These are phyloP conservation scores for Cephaloascus albidus DNA, from an alignment of 805 yeast species.

Conservation along the genomic window DNA sequence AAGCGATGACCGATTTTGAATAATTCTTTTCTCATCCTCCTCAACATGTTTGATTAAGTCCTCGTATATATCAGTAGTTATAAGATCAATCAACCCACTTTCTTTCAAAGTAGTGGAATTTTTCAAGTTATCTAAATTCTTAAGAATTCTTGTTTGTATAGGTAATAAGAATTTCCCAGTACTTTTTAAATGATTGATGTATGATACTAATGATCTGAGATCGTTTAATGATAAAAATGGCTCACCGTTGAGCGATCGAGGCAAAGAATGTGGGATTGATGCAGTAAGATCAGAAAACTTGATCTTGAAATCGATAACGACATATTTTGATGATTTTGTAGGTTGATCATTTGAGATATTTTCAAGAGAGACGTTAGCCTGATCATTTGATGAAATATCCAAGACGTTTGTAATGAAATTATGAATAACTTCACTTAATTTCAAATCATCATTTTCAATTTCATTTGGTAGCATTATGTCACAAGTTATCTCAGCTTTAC, in stretches of 20 bases:
- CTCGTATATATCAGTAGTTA: slow-evolving; percentile 45
- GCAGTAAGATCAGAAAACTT: slow-evolving; percentile 58
- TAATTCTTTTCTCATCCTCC: slow-evolving; percentile 40
- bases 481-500: slow-evolving; percentile 60
- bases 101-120: neutral
- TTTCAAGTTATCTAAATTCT: slow-evolving; percentile 33
- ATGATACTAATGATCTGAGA: slow-evolving; percentile 51
- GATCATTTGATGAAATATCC: slow-evolving; percentile 7
- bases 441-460: slow-evolving; percentile 10
- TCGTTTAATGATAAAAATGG: slow-evolving; percentile 53
- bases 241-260: slow-evolving; percentile 38
- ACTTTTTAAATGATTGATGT: slow-evolving; percentile 39
- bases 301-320: slow-evolving; percentile 58
- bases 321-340: slow-evolving; percentile 35
- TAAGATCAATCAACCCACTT: slow-evolving; percentile 1
- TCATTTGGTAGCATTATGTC: slow-evolving; percentile 64
- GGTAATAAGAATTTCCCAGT: slow-evolving; percentile 20
- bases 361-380: neutral
- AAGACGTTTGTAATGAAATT: slow-evolving; percentile 5
- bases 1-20: slow-evolving; percentile 32
- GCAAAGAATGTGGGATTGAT: slow-evolving; percentile 37
- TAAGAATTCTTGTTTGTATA: slow-evolving; percentile 33
- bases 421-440: slow-evolving; percentile 5
- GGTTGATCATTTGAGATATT: slow-evolving; percentile 20
- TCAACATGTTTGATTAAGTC: slow-evolving; percentile 45